Conservation (phyloP, 169 alveolate genomes). For the Cyclospora cayetanensis region DNA sequence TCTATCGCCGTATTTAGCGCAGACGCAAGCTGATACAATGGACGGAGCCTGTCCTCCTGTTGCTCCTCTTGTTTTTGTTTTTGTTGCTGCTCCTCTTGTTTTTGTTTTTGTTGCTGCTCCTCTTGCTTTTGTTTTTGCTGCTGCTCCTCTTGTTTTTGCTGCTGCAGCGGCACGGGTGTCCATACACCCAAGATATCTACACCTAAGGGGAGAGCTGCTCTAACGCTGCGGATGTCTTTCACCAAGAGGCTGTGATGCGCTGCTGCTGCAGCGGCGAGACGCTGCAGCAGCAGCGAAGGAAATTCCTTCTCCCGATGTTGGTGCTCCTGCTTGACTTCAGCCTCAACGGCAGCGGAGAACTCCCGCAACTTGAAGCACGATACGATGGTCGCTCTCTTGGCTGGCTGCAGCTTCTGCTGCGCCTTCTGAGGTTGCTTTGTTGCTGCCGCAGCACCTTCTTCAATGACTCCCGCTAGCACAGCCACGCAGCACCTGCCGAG, state of each 20-base stretch:
- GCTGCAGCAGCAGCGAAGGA: not conserved
- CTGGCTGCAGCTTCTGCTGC: not conserved
- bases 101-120: too few relatives aligned
- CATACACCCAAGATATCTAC: not conserved
- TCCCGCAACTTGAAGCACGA: not conserved
- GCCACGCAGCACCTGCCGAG: not conserved
- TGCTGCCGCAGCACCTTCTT: not conserved
- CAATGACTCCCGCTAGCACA: not conserved
- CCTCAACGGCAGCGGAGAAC: not conserved
- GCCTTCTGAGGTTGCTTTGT: not conserved
- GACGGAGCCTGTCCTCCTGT: not conserved
- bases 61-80: not conserved
- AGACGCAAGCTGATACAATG: not conserved
- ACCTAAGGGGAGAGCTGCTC: not conserved
- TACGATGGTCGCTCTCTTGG: not conserved
- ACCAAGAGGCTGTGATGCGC: not conserved
- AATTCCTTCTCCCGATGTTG: not conserved
- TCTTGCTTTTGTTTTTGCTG: not conserved
- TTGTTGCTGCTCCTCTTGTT: too few relatives aligned
- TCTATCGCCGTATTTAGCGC: not conserved
- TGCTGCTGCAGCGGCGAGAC: not conserved
- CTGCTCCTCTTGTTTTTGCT: not conserved
- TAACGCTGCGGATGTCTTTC: not conserved
- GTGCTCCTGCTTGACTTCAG: not conserved
- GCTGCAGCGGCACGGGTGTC: not conserved